Evolutionary conservation across 495 filamentous ascomycete species (phyloP), one percentile per base, ranked within the genome.

Genomic region (Cercophora sp.): DNA sequence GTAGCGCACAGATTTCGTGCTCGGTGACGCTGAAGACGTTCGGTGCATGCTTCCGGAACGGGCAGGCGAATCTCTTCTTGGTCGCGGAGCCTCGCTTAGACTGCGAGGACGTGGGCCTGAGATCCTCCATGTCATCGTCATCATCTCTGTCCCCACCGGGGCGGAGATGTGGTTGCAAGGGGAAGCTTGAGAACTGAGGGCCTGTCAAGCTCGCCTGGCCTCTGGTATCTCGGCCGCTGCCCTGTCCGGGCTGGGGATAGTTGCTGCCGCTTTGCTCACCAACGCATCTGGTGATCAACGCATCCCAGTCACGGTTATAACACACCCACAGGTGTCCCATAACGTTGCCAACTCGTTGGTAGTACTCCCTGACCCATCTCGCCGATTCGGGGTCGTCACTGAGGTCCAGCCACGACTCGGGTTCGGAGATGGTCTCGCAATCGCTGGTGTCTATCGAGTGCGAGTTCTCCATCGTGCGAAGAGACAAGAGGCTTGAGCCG

Each of bases 31-130:
- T 65, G 55, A 63, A 65, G 4, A 45, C 54, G 4, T 29, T 23
- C 1, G 64, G 64, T 23, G 62, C 55, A 27, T 63, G 62, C 22
- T 67, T 67, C 2, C 62, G 57, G 23, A 55, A 67, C 8, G 61
- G 64, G 29, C 64, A 67, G 3, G 61, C 64, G 29, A 62, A 64
- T 27, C 40, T 51, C 37, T 60, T 64, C 0, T 35, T 5, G 1
- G 52, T 15, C 3, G 9, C 29, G 0, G 56, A 34, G 16, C 48
- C 54, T 5, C 24, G 26, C 36, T 56, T 66, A 10, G 61, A 58
- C 19, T 48, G 23, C 2, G 61, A 57, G 1, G 58, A 57, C 2
- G 41, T 29, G 1, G 48, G 54, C 1, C 51, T 58, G 10, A 55
- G 42, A 4, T 39, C 32, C 9, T 66, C 58, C 1, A 31, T 44